Percentiles rank a stretch among this genome's conserved stretches.
These are phyloP conservation scores for Talaromyces verruculosus DNA, from an alignment of 2,329 filamentous ascomycete genomes.

Conservation along the genomic window DNA sequence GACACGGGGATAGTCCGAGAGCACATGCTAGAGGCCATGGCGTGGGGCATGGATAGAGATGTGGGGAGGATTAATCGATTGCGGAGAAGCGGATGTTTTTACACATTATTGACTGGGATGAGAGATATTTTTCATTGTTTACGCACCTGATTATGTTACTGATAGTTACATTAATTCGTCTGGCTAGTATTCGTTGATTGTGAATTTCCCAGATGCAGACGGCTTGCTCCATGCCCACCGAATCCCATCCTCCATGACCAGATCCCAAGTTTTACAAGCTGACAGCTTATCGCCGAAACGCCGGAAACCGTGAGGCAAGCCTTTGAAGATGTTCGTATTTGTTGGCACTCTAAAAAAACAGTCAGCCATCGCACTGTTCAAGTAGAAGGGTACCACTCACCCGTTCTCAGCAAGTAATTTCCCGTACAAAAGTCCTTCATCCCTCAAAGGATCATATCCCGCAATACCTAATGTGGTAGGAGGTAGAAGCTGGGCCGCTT, in stretches of 20 bases:
- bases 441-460: background rate
- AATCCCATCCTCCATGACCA: background rate
- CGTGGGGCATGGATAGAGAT: background rate
- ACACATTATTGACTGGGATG: background rate
- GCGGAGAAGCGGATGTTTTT: background rate
- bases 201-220: background rate
- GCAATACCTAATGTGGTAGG: background rate
- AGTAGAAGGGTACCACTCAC: background rate
- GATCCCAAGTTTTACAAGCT: background rate
- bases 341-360: background rate
- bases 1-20: background rate
- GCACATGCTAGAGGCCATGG: background rate
- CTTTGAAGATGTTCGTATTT: conserved; percentile 1
- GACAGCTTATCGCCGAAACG: background rate
- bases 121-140: background rate
- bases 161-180: background rate
- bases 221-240: background rate
- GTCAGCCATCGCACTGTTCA: background rate
- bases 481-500: background rate
- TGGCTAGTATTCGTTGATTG: background rate
- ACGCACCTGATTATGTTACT: background rate
- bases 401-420: conserved; percentile 5
- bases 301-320: conserved; percentile 10
- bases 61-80: background rate
- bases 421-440: background rate